These are phyloP conservation scores for Russula griseocarnosa DNA, from an alignment of 768 basidiomycete genomes.

Conservation along the genomic window DNA sequence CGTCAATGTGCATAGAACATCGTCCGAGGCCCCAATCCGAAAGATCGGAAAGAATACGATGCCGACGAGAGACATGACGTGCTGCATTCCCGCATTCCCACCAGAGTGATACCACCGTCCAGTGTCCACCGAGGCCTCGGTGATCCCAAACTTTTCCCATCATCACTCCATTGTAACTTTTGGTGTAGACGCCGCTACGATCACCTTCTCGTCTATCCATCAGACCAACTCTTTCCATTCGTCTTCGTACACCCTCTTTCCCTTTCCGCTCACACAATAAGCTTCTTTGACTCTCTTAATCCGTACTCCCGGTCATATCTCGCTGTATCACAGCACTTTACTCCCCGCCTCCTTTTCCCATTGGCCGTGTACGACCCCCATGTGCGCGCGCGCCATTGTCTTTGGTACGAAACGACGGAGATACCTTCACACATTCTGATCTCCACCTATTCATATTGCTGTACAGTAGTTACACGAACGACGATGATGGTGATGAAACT, in stretches of 20 bases:
- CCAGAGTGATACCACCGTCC: not conserved
- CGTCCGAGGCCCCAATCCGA: not conserved
- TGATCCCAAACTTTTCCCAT: not conserved
- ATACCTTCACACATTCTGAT: too few relatives aligned
- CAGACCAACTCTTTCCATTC: not conserved
- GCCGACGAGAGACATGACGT: not conserved
- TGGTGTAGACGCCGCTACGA: constrained; percentile 6
- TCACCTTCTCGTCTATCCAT: not conserved
- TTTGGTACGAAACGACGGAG: too few relatives aligned
- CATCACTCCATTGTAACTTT: not conserved
- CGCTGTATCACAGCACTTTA: not conserved
- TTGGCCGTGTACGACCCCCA: not conserved
- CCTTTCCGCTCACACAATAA: constrained; percentile 3
- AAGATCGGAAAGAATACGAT: not conserved
- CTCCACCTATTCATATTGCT: not conserved
- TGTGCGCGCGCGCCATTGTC: not conserved
- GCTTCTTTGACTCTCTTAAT: not conserved
- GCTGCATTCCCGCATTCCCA: not conserved
- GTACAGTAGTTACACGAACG: constrained; percentile 3
- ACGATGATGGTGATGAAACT: not conserved
- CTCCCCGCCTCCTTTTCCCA: not conserved
- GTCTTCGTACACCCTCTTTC: not conserved
- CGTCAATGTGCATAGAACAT: not conserved
- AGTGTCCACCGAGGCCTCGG: not conserved
- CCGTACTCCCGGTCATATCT: constrained; percentile 3